Conservation (phyloP, 164 flowering plant genomes). For the Vitis cinerea region DNA sequence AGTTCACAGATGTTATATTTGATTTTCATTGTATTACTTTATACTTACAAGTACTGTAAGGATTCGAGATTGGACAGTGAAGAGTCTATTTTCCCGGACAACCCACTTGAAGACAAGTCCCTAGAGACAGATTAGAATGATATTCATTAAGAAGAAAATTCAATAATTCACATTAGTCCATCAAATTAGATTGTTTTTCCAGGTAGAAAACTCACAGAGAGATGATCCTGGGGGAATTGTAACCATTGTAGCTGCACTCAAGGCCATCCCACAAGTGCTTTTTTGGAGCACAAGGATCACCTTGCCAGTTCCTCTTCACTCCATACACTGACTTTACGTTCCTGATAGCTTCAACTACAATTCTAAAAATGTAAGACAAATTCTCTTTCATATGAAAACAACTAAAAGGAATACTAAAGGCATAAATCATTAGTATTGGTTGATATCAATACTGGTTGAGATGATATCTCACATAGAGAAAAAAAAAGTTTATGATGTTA, state of each 20-base stretch:
- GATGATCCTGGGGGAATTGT: conserved; percentile 24
- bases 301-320: conserved; percentile 40
- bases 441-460: too few species aligned
- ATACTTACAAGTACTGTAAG: conserved; percentile 40
- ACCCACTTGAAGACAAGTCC: conserved; percentile 39
- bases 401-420: too few species aligned
- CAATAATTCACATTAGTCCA: not conserved
- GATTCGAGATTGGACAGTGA: conserved; percentile 25
- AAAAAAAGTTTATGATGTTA: too few species aligned
- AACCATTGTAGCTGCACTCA: conserved; percentile 27
- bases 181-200: too few species aligned
- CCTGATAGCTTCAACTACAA: conserved; percentile 28
- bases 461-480: too few species aligned
- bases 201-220: conserved; percentile 35
- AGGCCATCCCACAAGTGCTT: conserved; percentile 37
- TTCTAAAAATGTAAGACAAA: not conserved
- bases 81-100: conserved; percentile 34
- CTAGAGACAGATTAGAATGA: conserved; percentile 14
- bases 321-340: conserved; percentile 26
- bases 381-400: too few species aligned
- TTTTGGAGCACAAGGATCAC: conserved; percentile 50
- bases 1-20: not conserved
- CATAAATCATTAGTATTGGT: too few species aligned
- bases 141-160: not conserved
- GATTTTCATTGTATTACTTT: not conserved